phyloP scores from a whole-genome alignment of 805 yeast genomes.

The Pichia kluyveri region DNA sequence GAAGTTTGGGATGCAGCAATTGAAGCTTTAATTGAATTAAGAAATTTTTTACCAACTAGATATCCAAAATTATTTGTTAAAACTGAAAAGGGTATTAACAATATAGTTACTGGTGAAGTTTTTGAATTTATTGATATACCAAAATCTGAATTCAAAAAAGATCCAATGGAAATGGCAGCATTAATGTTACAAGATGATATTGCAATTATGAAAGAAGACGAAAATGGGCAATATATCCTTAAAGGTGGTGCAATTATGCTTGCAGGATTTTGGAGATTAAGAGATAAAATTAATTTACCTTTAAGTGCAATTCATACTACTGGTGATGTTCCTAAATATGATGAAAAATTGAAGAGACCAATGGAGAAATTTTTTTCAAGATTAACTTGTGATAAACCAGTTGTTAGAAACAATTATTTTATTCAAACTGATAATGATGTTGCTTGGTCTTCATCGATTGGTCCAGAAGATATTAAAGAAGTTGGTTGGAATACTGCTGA shows the following conservation, averaged over 20 bases:
- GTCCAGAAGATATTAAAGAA: constrained; percentile 39
- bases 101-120: constrained; percentile 44
- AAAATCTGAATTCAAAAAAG: constrained; percentile 30
- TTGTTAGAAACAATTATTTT: constrained; percentile 60
- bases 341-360: constrained; percentile 46
- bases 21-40: constrained; percentile 46
- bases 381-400: constrained; percentile 49
- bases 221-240: constrained; percentile 46
- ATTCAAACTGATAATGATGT: constrained; percentile 53
- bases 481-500: constrained; percentile 62
- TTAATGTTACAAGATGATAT: constrained; percentile 56
- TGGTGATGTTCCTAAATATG: constrained; percentile 62
- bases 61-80: constrained; percentile 46
- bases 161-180: constrained; percentile 53
- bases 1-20: constrained; percentile 45
- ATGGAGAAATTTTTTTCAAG: constrained; percentile 61
- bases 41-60: constrained; percentile 43
- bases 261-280: constrained; percentile 64
- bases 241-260: constrained; percentile 55
- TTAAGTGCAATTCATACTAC: constrained; percentile 50
- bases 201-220: constrained; percentile 56
- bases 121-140: constrained; percentile 27
- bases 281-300: constrained; percentile 49
- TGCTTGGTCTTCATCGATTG: constrained; percentile 60
- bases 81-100: constrained; percentile 40